Base-by-base conservation (phyloP, 257 asterid genomes). In the Nyctanthes arbortristis region DNA sequence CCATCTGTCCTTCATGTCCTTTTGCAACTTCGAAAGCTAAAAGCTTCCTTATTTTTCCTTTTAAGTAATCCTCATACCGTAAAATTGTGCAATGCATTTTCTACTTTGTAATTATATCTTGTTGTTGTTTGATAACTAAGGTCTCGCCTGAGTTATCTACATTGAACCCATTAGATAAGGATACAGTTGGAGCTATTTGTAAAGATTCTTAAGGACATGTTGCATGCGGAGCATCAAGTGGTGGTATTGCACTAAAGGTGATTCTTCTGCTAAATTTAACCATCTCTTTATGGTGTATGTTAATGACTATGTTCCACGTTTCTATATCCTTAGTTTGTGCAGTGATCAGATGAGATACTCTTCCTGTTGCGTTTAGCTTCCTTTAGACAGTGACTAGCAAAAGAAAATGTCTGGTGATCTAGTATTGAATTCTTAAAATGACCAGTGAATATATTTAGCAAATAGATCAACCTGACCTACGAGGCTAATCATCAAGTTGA, bases 211-310 rank as follows among this genome's bases (percentile, higher is more conserved):
- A 83, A 78, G 99, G 99, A 57, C 89, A 77, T 43, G 61, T 89
- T 65, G 99, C 96, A 56, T 84, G 92, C 67, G 99, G 99, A 67
- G 93, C 96, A 70, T 93, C 99, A 61, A 93, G 99, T 74, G 99
- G 99, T 67, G 97, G 99, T 73, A 87, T 93, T 75, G 92, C 99
- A 71, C 84, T 93, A 75, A 93, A 93, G 97, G 99, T 93, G 74
- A 74, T 65, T 24, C 66, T 66, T 75, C 40, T 71, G 29, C 55
- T 57, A 49, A 37, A 36, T 47, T 27, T 20, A 35, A 31, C 37
- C 73, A 25, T 37, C 52, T 69, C 66, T 64, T 29, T 25, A 37
- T 14, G 35, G 10, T 5, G 32, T 60, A 33, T 57, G 16, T 49
- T 1, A 61, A 24, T 66, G 66, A 39, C 25, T 52, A 16, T 14